phyloP scores from a whole-genome alignment of 169 alveolate species.

The Eimeria nieschulzi region DNA sequence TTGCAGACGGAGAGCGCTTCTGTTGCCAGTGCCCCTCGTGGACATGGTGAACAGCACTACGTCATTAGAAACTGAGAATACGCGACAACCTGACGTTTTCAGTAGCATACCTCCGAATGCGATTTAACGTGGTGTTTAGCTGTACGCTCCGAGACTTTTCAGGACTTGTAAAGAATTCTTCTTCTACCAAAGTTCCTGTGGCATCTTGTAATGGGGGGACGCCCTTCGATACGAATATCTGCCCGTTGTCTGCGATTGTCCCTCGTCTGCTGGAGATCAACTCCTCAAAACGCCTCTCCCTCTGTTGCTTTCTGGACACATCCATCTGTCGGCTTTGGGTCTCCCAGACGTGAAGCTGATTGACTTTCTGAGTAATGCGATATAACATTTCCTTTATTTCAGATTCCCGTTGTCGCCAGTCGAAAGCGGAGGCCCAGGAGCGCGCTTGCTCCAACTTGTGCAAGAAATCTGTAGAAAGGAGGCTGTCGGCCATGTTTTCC shows the following conservation, averaged over 20 bases:
- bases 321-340: background rate
- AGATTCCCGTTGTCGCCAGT: background rate
- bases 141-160: too few relatives aligned
- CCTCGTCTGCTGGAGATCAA: too few relatives aligned
- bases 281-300: too few relatives aligned
- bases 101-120: too few relatives aligned
- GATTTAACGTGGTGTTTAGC: too few relatives aligned
- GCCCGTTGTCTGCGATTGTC: too few relatives aligned
- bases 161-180: too few relatives aligned
- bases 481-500: background rate
- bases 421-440: background rate
- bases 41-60: background rate
- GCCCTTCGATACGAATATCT: too few relatives aligned
- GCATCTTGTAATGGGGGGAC: too few relatives aligned
- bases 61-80: too few relatives aligned
- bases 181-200: too few relatives aligned
- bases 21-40: background rate
- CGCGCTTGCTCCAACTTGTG: background rate
- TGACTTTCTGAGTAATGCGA: background rate
- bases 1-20: background rate
- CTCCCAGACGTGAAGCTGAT: background rate
- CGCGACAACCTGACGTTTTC: too few relatives aligned
- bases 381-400: background rate
- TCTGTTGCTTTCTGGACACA: background rate
- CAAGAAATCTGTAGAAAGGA: background rate